Base-by-base conservation (phyloP, 2,329 filamentous ascomycete species). In the Lasiodiplodia sp. region DNA sequence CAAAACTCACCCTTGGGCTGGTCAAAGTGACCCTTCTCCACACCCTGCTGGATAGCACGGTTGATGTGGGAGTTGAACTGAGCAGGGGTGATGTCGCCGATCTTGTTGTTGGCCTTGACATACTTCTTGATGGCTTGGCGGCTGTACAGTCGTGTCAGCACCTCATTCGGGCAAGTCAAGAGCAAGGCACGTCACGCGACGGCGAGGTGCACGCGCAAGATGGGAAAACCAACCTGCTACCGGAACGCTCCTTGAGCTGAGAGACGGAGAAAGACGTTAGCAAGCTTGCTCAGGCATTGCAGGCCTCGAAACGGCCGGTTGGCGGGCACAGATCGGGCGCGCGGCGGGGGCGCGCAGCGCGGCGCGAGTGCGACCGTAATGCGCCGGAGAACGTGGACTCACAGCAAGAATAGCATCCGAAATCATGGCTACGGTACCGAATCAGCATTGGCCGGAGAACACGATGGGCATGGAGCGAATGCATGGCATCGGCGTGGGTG, bases 1-100 rank as follows among this genome's bases (percentile, higher is more conserved):
- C 28, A 51, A 52, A 25, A 85, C 88, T 74, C 87, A 93, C 93
- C 94, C 89, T 97, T 97, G 77, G 94, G 94, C 81, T 95, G 93
- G 78, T 90, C 87, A 79, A 97, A 97, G 76, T 92, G 87, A 71
- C 92, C 92, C 86, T 91, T 94, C 77, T 96, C 92, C 75, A 94
- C 93, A 80, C 94, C 94, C 70, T 85, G 83, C 83, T 91, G 89
- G 79, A 96, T 86, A 66, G 93, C 92, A 82, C 91, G 91, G 89
- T 96, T 96, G 88, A 96, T 93, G 76, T 94, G 90, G 71, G 87
- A 87, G 79, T 89, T 90, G 79, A 92, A 92, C 68, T 85, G 83
- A 67, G 82, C 80, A 71, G 87, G 85, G 72, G 82, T 84, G 67
- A 86, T 83, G 72, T 77, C 81, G 72, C 82, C 83, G 75, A 90